A percentile compares a stretch with the other conserved stretches of the same genome.
Evolutionary conservation across 148 eudicot species (phyloP).

Genomic region (Cornus suecica): DNA sequence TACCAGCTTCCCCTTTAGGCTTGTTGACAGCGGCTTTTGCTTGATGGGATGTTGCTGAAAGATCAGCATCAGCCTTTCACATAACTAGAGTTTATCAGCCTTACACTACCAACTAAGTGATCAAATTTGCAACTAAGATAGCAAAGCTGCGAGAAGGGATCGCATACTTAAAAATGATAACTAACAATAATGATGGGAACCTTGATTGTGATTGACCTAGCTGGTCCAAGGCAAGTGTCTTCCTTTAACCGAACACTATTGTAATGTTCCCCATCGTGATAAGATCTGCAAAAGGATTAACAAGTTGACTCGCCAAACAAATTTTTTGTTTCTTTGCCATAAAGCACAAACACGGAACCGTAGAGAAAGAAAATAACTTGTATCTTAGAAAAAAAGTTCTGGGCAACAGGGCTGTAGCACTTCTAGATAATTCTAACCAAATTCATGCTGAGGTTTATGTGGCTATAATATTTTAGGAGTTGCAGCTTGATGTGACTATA

Average conservation of each 20-base stretch:
- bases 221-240: slow-evolving; percentile 79
- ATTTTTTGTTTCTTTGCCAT: neutral
- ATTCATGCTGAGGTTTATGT: neutral
- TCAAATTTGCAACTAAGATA: neutral
- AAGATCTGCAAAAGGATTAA: slow-evolving; percentile 49
- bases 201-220: slow-evolving; percentile 68
- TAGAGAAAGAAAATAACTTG: neutral
- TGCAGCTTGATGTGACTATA: neutral
- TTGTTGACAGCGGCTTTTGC: slow-evolving; percentile 44
- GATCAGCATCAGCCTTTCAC: slow-evolving; percentile 81
- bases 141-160: neutral
- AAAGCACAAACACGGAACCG: neutral
- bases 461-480: neutral
- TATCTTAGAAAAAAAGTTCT: neutral
- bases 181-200: slow-evolving; percentile 28
- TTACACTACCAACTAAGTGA: neutral
- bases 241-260: slow-evolving; percentile 84
- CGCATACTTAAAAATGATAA: slow-evolving; percentile 8
- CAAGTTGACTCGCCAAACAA: slow-evolving; percentile 8
- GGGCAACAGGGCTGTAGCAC: neutral
- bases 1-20: slow-evolving; percentile 34
- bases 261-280: slow-evolving; percentile 88
- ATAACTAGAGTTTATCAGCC: slow-evolving; percentile 48
- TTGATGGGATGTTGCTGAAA: slow-evolving; percentile 63
- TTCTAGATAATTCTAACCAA: neutral